Percentiles rank a stretch among this genome's conserved stretches.
These are phyloP conservation scores for Sungouiella blattae DNA, from an alignment of 805 yeast genomes.

Conservation along the genomic window DNA sequence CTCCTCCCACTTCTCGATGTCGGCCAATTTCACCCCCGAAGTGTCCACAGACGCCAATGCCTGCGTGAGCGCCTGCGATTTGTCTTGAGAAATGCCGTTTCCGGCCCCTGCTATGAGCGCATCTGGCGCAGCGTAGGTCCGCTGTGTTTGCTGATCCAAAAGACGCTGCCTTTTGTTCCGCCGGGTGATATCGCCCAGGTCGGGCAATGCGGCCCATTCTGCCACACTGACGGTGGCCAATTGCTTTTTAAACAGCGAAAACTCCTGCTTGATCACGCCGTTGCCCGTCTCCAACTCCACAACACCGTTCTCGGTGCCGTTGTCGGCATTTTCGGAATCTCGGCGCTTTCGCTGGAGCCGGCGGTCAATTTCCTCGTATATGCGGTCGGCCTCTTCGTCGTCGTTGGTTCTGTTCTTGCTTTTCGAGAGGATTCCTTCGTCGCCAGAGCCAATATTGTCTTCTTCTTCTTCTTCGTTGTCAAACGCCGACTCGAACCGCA, in stretches of 20 bases:
- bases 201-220: slow-evolving; percentile 83
- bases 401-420: slow-evolving; percentile 42
- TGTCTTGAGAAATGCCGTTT: not conserved
- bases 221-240: slow-evolving; percentile 56
- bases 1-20: slow-evolving; percentile 13
- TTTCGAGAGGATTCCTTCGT: slow-evolving; percentile 30
- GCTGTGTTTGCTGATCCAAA: slow-evolving; percentile 55
- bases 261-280: slow-evolving; percentile 41
- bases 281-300: slow-evolving; percentile 13
- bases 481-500: slow-evolving; percentile 14
- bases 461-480: slow-evolving; percentile 19
- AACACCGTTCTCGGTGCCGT: slow-evolving; percentile 1
- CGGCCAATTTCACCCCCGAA: slow-evolving; percentile 6
- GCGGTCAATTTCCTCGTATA: slow-evolving; percentile 67
- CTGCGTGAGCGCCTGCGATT: not conserved
- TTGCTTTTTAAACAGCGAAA: slow-evolving; percentile 64
- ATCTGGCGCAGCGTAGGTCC: slow-evolving; percentile 86
- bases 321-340: not conserved
- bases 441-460: slow-evolving; percentile 26
- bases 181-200: slow-evolving; percentile 82
- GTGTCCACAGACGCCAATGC: not conserved
- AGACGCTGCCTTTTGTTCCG: slow-evolving; percentile 69
- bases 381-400: slow-evolving; percentile 73
- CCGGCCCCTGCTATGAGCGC: slow-evolving; percentile 41
- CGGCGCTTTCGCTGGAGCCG: slow-evolving; percentile 30